phyloP scores from a whole-genome alignment of 2,329 filamentous ascomycete genomes.

The Gaeumannomyces tritici region DNA sequence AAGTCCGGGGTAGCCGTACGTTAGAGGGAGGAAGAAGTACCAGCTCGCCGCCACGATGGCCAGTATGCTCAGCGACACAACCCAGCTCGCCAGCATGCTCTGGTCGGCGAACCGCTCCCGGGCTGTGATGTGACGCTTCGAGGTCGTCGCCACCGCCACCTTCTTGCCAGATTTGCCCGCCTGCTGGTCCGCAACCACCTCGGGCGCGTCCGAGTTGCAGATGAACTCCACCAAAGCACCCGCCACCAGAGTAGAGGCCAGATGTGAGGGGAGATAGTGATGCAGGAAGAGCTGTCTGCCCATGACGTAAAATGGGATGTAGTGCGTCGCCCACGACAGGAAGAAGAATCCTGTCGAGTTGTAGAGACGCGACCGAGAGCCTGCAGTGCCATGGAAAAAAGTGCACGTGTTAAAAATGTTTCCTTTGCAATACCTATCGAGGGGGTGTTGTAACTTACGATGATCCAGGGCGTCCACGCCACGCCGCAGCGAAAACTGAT shows the following conservation, averaged over 20 bases:
- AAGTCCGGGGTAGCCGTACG: constrained; percentile 88
- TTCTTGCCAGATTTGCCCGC: constrained; percentile 36
- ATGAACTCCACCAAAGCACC: constrained; percentile 91
- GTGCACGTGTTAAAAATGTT: not conserved
- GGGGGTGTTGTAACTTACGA: constrained; percentile 56
- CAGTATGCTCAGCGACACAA: constrained; percentile 63
- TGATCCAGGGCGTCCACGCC: constrained; percentile 88
- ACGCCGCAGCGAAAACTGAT: constrained; percentile 86
- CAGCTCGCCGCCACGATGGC: constrained; percentile 63
- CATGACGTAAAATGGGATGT: constrained; percentile 97
- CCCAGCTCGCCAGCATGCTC: constrained; percentile 71
- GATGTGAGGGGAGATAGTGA: constrained; percentile 90
- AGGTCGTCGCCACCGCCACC: constrained; percentile 21
- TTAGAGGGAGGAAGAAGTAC: constrained; percentile 90
- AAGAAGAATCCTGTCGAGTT: constrained; percentile 99
- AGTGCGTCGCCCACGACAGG: constrained; percentile 94
- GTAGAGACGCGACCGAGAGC: constrained; percentile 86
- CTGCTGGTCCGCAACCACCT: constrained; percentile 41
- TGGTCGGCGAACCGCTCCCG: constrained; percentile 72
- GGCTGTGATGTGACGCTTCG: constrained; percentile 61
- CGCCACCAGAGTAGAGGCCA: constrained; percentile 82
- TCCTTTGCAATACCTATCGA: constrained; percentile 16
- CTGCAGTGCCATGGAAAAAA: constrained; percentile 26
- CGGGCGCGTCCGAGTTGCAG: constrained; percentile 75
- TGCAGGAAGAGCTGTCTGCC: constrained; percentile 96